Evolutionary conservation across 257 asterid species (phyloP).

Genomic region (Solanum ossicruentum): DNA sequence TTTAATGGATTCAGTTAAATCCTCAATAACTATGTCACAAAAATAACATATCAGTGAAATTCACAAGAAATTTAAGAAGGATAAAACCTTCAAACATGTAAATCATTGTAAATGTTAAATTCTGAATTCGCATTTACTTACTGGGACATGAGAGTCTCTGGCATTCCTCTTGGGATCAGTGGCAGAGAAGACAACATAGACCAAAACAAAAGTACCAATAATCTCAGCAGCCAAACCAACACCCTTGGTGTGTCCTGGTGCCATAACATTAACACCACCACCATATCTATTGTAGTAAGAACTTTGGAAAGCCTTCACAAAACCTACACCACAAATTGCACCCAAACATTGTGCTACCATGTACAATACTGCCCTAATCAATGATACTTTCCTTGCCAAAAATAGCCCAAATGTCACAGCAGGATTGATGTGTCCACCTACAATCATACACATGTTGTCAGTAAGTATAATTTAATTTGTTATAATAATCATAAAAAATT

Average conservation of each 20-base stretch:
- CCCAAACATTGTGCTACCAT: conserved; percentile 68
- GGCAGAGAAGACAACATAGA: conserved; percentile 74
- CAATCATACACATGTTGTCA: background rate
- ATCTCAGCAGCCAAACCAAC: conserved; percentile 64
- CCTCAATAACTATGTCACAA: no score
- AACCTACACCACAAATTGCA: conserved; percentile 66
- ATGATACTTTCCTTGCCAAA: conserved; percentile 57
- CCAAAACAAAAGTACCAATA: conserved; percentile 67
- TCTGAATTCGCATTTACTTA: conserved; percentile 3
- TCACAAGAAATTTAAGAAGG: no score
- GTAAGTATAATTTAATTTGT: background rate
- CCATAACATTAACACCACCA: conserved; percentile 55
- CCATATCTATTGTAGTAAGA: conserved; percentile 34
- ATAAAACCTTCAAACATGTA: no score
- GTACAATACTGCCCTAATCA: conserved; percentile 47
- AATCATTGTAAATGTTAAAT: background rate
- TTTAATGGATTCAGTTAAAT: no score
- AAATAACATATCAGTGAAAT: no score
- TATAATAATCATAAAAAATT: background rate
- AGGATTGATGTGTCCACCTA: conserved; percentile 57
- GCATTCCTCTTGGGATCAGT: conserved; percentile 74
- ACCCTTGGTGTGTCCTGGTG: conserved; percentile 40
- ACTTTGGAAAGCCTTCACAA: conserved; percentile 58
- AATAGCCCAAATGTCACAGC: conserved; percentile 66
- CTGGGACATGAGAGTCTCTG: conserved; percentile 75